Evolutionary conservation across 495 filamentous ascomycete genomes (phyloP).

Genomic region (Thozetella sp.): DNA sequence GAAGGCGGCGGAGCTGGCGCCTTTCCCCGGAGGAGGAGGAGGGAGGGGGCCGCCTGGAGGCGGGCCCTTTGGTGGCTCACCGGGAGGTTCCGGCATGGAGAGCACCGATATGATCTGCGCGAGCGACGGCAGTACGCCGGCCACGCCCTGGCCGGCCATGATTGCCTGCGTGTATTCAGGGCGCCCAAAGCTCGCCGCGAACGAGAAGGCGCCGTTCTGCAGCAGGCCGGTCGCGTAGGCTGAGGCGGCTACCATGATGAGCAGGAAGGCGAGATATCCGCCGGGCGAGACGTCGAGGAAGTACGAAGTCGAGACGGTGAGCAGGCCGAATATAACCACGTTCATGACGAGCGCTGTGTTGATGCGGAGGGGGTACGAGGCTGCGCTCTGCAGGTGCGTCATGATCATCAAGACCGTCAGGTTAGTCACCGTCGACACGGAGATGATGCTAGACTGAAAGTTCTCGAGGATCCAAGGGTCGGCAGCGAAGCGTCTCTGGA

Average conservation of each 20-base stretch:
- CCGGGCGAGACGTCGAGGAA: constrained; percentile 60
- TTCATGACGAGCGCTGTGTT: constrained; percentile 73
- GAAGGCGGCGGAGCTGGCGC: constrained; percentile 70
- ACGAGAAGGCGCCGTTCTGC: constrained; percentile 95
- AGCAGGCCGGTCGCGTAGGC: constrained; percentile 81
- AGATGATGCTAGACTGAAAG: constrained; percentile 87
- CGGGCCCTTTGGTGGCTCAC: constrained; percentile 7
- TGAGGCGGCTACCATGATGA: constrained; percentile 79
- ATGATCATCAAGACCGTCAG: constrained; percentile 72
- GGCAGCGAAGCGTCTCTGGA: constrained; percentile 77
- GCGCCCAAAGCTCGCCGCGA: constrained; percentile 79
- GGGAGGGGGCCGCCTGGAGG: not conserved
- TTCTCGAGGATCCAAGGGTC: constrained; percentile 70
- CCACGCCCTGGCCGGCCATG: constrained; percentile 93
- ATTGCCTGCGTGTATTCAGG: constrained; percentile 92
- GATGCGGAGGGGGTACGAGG: constrained; percentile 85
- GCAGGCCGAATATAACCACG: constrained; percentile 67
- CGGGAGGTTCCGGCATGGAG: constrained; percentile 49
- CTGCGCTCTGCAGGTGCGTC: constrained; percentile 74
- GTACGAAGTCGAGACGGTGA: constrained; percentile 76
- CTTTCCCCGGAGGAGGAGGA: not conserved
- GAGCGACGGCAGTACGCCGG: constrained; percentile 87
- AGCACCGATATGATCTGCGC: constrained; percentile 85
- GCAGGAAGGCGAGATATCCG: constrained; percentile 77
- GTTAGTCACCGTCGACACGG: constrained; percentile 83